Base-by-base conservation (phyloP, 495 filamentous ascomycete species). In the Penicillium argentinense region DNA sequence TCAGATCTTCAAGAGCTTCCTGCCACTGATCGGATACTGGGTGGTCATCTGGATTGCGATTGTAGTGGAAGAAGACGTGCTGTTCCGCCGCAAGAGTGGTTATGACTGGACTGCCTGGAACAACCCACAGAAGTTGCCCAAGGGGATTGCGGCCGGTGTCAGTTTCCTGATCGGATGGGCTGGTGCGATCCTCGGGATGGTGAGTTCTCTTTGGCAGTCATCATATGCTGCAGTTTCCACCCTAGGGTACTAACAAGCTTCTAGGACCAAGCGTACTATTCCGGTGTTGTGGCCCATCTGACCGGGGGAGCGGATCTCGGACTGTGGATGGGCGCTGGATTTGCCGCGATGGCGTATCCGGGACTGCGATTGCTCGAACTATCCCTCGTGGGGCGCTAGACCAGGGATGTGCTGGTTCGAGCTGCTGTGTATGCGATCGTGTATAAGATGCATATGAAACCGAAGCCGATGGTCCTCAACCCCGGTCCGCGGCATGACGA, bases 21-120 rank as follows among this genome's bases (percentile, higher is more conserved):
- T 79, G 22, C 67, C 72, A 3, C 45, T 79, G 9, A 79, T 79
- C 42, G 73, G 73, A 18, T 79, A 78, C 41, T 79, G 76, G 76
- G 56, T 71, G 7, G 55, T 73, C 27, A 74, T 76, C 19, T 76
- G 66, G 62, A 47, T 76, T 42, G 53, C 65, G 6, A 69, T 78
- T 28, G 57, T 69, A 1, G 36, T 75, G 5, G 67, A 77, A 45
- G 67, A 78, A 42, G 62, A 77, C 14, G 5, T 68, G n/a, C 40
- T 76, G 2, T 76, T 79, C 57, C 63, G 64, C 32, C 54, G 60
- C 12, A 27, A 34, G 5, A 49, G 32, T 23, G 57, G 57, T 2
- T 79, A 72, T 43, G 68, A 77, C 52, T 79, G 76, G 74, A 53
- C 69, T 9, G 53, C 55, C 2, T 79, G 76, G 75, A 68, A 77